Conservation (phyloP, 148 eudicot genomes). For the Chenopodium formosanum region DNA sequence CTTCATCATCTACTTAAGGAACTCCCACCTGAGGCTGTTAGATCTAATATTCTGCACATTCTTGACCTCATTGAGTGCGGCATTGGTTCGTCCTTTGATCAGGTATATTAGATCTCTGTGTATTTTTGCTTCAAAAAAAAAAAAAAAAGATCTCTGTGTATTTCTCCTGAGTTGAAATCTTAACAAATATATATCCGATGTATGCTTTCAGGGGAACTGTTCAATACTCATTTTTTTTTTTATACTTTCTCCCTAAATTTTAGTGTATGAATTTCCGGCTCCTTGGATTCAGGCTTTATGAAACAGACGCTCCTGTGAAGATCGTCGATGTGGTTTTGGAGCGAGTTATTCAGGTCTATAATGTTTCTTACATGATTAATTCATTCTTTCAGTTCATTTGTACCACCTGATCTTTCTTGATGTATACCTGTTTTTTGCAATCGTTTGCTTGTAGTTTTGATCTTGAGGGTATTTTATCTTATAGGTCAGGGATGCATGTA, state of each 20-base stretch:
- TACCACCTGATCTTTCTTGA: background rate
- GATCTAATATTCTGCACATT: slow-evolving; percentile 48
- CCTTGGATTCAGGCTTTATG: slow-evolving; percentile 76
- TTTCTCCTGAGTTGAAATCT: background rate
- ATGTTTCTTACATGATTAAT: background rate
- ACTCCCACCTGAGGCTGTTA: slow-evolving; percentile 51
- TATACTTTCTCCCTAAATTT: slow-evolving; percentile 19
- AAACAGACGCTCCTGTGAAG: slow-evolving; percentile 39
- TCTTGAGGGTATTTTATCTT: background rate
- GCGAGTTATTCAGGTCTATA: slow-evolving; percentile 52
- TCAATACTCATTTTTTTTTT: slow-evolving; percentile 22
- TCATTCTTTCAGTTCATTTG: background rate
- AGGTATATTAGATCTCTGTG: slow-evolving; percentile 39
- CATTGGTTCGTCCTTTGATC: slow-evolving; percentile 53
- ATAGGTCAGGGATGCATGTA: background rate
- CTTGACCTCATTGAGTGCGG: slow-evolving; percentile 54
- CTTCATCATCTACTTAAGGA: slow-evolving; percentile 74
- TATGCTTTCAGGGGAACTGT: slow-evolving; percentile 8
- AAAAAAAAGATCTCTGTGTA: background rate
- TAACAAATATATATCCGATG: background rate
- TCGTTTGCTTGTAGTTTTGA: background rate
- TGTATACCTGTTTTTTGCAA: background rate
- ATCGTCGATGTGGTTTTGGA: slow-evolving; percentile 40
- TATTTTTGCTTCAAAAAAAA: background rate
- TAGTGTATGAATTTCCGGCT: slow-evolving; percentile 74